These are phyloP conservation scores for Coemansia guatemalensis DNA, from an alignment of 192 early-diverging fungal genomes.

Conservation along the genomic window DNA sequence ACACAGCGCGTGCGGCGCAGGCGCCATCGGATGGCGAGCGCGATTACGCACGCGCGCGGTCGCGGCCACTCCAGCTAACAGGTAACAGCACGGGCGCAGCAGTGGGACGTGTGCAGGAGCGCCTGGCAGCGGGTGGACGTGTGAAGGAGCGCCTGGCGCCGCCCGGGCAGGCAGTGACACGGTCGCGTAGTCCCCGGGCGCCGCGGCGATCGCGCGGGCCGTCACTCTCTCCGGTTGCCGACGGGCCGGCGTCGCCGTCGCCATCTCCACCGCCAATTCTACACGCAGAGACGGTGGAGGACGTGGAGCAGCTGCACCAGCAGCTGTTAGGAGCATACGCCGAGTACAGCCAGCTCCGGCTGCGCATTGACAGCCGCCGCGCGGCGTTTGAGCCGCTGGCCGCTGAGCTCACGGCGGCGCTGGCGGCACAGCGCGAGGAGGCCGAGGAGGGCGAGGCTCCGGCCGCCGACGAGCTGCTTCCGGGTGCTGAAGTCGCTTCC, in stretches of 20 bases:
- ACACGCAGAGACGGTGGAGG: slow-evolving; percentile 31
- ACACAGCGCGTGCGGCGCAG: slow-evolving; percentile 1
- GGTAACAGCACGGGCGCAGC: slow-evolving; percentile 27
- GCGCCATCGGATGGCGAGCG: neutral
- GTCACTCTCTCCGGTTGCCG: slow-evolving; percentile 30
- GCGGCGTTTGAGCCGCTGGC: slow-evolving; percentile 22
- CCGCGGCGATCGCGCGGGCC: slow-evolving; percentile 22
- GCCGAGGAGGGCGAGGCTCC: slow-evolving; percentile 44
- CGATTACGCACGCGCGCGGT: slow-evolving; percentile 26
- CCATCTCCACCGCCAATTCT: slow-evolving; percentile 14
- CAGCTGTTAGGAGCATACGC: slow-evolving; percentile 19
- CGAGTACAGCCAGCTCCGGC: slow-evolving; percentile 44
- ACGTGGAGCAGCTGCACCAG: slow-evolving; percentile 18
- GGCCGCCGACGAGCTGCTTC: slow-evolving; percentile 8
- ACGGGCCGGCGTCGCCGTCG: slow-evolving; percentile 12
- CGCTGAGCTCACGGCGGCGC: slow-evolving; percentile 23
- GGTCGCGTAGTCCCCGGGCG: neutral
- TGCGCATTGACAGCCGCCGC: slow-evolving; percentile 29
- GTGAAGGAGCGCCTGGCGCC: neutral
- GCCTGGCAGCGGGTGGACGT: slow-evolving; percentile 10
- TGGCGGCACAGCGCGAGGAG: slow-evolving; percentile 10
- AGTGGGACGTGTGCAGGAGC: slow-evolving; percentile 39
- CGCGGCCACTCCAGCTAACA: slow-evolving; percentile 31
- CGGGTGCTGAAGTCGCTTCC: slow-evolving; percentile 12
- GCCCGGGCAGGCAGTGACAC: neutral